Evolutionary conservation across 495 filamentous ascomycete genomes (phyloP), one percentile per base, ranked within the genome.

Genomic region (Talaromyces trachyspermus): DNA sequence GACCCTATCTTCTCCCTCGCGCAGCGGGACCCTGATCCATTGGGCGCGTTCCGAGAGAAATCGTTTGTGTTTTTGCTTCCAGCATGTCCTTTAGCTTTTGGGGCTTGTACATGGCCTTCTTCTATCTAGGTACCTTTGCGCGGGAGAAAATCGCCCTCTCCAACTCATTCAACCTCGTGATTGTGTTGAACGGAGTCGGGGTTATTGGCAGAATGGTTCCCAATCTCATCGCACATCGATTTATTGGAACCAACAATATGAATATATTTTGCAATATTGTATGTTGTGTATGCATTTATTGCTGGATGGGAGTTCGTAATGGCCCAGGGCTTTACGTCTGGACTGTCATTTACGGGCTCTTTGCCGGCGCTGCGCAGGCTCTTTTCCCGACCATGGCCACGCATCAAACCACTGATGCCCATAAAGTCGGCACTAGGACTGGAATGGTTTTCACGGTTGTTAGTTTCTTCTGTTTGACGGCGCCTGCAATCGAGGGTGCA

Each of bases 381-480:
- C 63, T 88, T 43, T 73, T 79, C 58, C 64, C 81, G 29, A 56
- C 66, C 64, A 63, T 76, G 50, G 46, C 78, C 46, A 71, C 76
- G 2, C 71, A 78, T 18, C 69, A 84, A 35, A 71, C 66, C 0
- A 72, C 68, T 2, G 79, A 86, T 57, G 43, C 81, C 50, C 63
- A 71, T 9, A 83, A 82, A 54, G 64, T 74, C 3, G 86, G 85
- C 0, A 77, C 78, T 30, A 66, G 84, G 22, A 76, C 86, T 62
- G 86, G 85, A 2, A 88, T 88, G 83, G 69, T 79, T 2, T 84
- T 88, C 49, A 79, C 68, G 6, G 75, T 86, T 43, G 67, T 77
- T 7, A 78, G 75, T 46, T 73, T 85, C 43, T 78, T 81, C 1
- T 68, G 66, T 43, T 58, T 86, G 41, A 80, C 77, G 14, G 80